Evolutionary conservation across 208 protist species (phyloP), one percentile per base, ranked within the genome.

Genomic region (Trypanosoma platydactyli): DNA sequence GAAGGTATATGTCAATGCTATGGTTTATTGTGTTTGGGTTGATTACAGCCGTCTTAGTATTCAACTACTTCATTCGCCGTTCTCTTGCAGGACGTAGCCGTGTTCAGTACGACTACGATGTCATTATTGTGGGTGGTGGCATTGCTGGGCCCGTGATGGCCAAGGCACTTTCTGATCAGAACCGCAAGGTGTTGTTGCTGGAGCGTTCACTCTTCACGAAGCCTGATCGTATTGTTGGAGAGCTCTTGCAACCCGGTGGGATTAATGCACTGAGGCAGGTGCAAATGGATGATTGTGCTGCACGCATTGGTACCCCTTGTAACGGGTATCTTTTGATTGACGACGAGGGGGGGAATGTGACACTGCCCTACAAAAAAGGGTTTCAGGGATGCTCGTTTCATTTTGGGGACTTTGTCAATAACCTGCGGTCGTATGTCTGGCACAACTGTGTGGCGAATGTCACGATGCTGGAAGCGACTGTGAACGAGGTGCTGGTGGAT

Each of bases 231-330:
- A 98, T 98, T 64, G 86, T 98, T 27, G 97, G 97, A 41, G 97
- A 98, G 75, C 84, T 98, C 18, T 84, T 98, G 52, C 97, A 98
- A 79, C 97, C 97, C 11, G 95, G 94, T 53, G 97, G 97, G 55
- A 55, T 98, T 16, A 60, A 84, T 44, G 79, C 74, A 33, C 86
- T 98, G 45, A 75, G 68, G 62, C 58, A 91, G 68, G 60, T 98
- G 0, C 89, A 92, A 38, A 92, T 98, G 78, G 83, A 91, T 68
- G 72, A 83, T n/a, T 97, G 90, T 71, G 80, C 91, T 16, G 74
- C 73, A 42, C 85, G 79, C 22, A 86, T 97, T 27, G 94, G 95
- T 52, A 89, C 85, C 71, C 71, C 85, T 12, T 94, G 79, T 62
- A 54, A 87, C 50, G 95, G 95, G 57, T 97, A 97, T 78, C 53